Conservation (phyloP, 2,329 filamentous ascomycete genomes). For the Colletotrichum horii region DNA sequence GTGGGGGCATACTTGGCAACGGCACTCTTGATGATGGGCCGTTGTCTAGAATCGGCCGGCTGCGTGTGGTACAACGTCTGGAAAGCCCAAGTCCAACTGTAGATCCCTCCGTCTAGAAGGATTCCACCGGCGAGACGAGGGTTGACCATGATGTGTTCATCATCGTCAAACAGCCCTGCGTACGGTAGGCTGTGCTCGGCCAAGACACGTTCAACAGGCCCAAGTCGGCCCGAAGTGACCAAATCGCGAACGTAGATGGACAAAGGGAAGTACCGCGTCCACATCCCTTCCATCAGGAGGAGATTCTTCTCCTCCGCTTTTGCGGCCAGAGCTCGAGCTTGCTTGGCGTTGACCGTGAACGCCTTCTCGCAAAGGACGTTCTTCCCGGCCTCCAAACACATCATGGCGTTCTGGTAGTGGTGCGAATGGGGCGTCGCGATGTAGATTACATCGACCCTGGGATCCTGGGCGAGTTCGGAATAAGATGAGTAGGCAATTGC, state of each 20-base stretch:
- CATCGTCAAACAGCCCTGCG: constrained; percentile 58
- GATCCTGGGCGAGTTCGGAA: constrained; percentile 78
- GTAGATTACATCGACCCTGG: constrained; percentile 84
- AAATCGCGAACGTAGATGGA: constrained; percentile 77
- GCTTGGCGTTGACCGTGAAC: constrained; percentile 82
- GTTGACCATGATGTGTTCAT: constrained; percentile 80
- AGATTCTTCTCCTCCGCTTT: constrained; percentile 75
- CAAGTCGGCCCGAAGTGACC: constrained; percentile 58
- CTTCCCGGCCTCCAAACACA: constrained; percentile 84
- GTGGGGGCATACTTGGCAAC: constrained; percentile 73
- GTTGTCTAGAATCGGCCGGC: constrained; percentile 64
- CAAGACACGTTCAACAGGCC: constrained; percentile 64
- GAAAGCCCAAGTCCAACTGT: constrained; percentile 89
- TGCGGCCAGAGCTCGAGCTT: constrained; percentile 74
- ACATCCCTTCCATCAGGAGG: constrained; percentile 86
- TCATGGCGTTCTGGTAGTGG: constrained; percentile 89
- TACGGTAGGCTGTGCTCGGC: constrained; percentile 67
- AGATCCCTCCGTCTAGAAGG: constrained; percentile 85
- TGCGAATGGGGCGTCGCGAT: constrained; percentile 91
- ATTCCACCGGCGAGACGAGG: constrained; percentile 82
- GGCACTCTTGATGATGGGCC: constrained; percentile 70
- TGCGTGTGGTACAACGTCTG: constrained; percentile 86
- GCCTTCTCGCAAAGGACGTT: constrained; percentile 91
- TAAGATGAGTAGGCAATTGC: constrained; percentile 82
- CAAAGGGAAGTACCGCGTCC: constrained; percentile 88